Evolutionary conservation across 306 rosid genomes (phyloP), one percentile per base, ranked within the genome.

Genomic region (Pterocarpus santalinus): DNA sequence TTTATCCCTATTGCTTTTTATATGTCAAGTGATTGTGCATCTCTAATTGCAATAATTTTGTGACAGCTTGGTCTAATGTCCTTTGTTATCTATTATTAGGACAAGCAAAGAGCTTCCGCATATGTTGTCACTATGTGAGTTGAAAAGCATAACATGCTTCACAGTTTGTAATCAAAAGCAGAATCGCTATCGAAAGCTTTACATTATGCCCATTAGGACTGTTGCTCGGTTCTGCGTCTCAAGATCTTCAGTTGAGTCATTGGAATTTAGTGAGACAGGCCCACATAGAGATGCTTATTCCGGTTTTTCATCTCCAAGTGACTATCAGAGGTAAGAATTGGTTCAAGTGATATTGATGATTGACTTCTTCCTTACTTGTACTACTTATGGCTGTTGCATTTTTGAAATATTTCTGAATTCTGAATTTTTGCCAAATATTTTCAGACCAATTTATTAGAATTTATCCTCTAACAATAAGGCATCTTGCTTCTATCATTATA

Each of bases 281-380:
- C 55, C 33, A 8, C 73, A 64, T 12, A 78, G 71, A 69, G 83
- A 68, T 63, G 69, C 82, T 63, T 5, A 60, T 84, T 75, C 84
- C 4, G 87, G 72, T 35, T 77, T 65, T 84, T 83, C 94, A 10
- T 63, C 85, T 79, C 69, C 90, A 57, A 76, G 76, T 73, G 69
- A 83, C 44, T 43, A 34, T 65, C 90, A 77, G 47, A 90, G 97
- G 97, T 94, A 55, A 44, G 80, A 65, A 43, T 57, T 67, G 51
- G 72, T 57, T 65, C 69, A 60, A 51, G 60, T 76, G 43, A 30
- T 77, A 53, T 34, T 80, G 34, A 46, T 46, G 6, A 36, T 43
- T 43, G 49, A 71, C 13, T 44, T 56, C 52, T 63, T 65, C 41
- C 61, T 78, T 28, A 41, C 52, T 36, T 61, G 22, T 38, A 16